Percentiles rank a stretch among this genome's conserved stretches.
phyloP scores from a whole-genome alignment of 2,329 filamentous ascomycete species.

The Alternaria dauci region DNA sequence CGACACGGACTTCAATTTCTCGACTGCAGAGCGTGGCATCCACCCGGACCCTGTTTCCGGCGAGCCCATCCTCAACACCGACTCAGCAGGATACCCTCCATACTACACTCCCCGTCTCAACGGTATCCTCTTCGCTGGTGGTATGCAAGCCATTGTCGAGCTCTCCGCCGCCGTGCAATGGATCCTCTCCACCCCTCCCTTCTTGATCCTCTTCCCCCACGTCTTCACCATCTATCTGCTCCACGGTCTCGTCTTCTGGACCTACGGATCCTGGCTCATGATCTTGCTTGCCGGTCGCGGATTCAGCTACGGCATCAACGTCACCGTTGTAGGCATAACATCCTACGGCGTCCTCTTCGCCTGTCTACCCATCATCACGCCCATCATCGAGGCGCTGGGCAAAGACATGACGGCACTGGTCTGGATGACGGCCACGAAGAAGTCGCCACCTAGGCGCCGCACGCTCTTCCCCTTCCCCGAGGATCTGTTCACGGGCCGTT shows the following conservation, averaged over 20 bases:
- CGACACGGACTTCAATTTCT: constrained; percentile 47
- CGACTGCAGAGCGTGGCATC: constrained; percentile 53
- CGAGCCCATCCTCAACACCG: constrained; percentile 47
- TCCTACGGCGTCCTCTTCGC: constrained; percentile 48
- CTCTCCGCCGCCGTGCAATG: constrained; percentile 52
- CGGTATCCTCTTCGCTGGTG: constrained; percentile 53
- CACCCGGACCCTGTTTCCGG: constrained; percentile 55
- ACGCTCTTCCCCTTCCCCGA: constrained; percentile 46
- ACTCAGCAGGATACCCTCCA: constrained; percentile 50
- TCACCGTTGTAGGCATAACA: constrained; percentile 48
- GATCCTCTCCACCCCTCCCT: constrained; percentile 51
- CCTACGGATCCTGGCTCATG: constrained; percentile 50
- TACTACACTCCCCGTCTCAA: constrained; percentile 58
- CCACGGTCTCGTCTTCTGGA: constrained; percentile 59
- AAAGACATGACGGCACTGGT: constrained; percentile 51
- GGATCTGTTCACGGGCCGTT: constrained; percentile 24
- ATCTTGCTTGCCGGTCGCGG: constrained; percentile 42
- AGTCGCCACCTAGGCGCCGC: constrained; percentile 42
- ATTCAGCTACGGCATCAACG: constrained; percentile 46
- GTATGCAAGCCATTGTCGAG: constrained; percentile 50
- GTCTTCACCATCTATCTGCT: constrained; percentile 61
- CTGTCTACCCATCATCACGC: constrained; percentile 49
- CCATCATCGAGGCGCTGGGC: constrained; percentile 51
- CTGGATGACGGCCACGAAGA: constrained; percentile 49
- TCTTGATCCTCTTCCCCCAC: constrained; percentile 58